Conservation (phyloP, 2,329 filamentous ascomycete species). For the Blastomyces silverae region DNA sequence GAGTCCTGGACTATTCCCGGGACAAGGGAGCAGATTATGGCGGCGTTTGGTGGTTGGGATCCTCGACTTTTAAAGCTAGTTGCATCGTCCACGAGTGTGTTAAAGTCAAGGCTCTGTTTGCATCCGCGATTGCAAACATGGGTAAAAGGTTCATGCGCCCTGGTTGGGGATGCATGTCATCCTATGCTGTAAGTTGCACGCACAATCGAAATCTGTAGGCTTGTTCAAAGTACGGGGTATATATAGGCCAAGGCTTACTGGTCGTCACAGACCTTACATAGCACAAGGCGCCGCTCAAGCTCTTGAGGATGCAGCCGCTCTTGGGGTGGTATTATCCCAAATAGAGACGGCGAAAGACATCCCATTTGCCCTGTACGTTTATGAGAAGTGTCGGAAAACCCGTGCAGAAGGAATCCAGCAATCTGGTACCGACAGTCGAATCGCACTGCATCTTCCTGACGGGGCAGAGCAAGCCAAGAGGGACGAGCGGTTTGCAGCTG, state of each 20-base stretch:
- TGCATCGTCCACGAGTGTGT: slow-evolving; percentile 58
- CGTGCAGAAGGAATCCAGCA: slow-evolving; percentile 53
- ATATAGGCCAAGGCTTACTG: neutral
- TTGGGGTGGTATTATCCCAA: slow-evolving; percentile 47
- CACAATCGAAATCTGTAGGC: neutral
- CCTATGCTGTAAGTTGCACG: slow-evolving; percentile 48
- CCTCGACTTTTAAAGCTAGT: slow-evolving; percentile 56
- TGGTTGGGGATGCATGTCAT: slow-evolving; percentile 57
- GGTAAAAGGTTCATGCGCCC: slow-evolving; percentile 48
- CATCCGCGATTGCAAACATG: slow-evolving; percentile 58
- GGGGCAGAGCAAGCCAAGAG: slow-evolving; percentile 54
- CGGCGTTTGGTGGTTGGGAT: slow-evolving; percentile 55
- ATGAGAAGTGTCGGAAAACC: slow-evolving; percentile 51
- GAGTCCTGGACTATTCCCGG: slow-evolving; percentile 60
- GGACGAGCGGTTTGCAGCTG: slow-evolving; percentile 51
- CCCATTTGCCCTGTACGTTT: slow-evolving; percentile 49
- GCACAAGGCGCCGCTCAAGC: slow-evolving; percentile 60
- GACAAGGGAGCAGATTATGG: slow-evolving; percentile 54
- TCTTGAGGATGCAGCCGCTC: slow-evolving; percentile 56
- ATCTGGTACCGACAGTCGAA: slow-evolving; percentile 50
- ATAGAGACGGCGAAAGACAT: slow-evolving; percentile 43
- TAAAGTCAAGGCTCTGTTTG: slow-evolving; percentile 59
- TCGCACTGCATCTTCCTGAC: slow-evolving; percentile 51
- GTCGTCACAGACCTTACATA: slow-evolving; percentile 45
- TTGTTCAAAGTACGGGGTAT: neutral